phyloP scores from a whole-genome alignment of 768 basidiomycete genomes.

The Podaxis sp. region DNA sequence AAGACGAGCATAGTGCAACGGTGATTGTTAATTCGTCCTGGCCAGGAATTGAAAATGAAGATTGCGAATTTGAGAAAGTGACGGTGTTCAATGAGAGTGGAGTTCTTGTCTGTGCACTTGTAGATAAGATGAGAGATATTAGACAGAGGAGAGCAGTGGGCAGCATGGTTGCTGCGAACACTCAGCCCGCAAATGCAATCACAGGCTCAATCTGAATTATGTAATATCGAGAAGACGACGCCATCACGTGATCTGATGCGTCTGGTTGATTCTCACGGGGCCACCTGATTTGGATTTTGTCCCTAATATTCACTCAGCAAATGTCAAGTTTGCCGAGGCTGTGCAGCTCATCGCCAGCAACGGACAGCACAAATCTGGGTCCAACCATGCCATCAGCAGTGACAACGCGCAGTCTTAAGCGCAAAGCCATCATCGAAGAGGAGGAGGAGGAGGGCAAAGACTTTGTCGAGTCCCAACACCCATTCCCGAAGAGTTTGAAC shows the following conservation, averaged over 20 bases:
- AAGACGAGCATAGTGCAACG: constrained; percentile 40
- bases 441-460: constrained; percentile 35
- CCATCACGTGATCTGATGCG: constrained; percentile 5
- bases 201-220: background rate
- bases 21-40: constrained; percentile 38
- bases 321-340: no score
- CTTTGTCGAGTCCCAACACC: no score
- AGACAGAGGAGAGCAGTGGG: constrained; percentile 12
- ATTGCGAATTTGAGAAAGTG: constrained; percentile 12
- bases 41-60: constrained; percentile 37
- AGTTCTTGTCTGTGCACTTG: constrained; percentile 25
- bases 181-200: no score
- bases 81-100: constrained; percentile 32
- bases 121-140: constrained; percentile 24
- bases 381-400: constrained; percentile 23
- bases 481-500: constrained; percentile 23
- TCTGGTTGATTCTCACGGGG: background rate
- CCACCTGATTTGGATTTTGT: background rate
- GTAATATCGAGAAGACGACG: background rate
- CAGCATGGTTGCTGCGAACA: no score
- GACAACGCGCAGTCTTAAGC: constrained; percentile 32
- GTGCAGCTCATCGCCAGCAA: no score
- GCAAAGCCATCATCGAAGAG: constrained; percentile 42
- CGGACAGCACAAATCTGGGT: constrained; percentile 15
- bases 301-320: background rate